phyloP scores from a whole-genome alignment of 176 grass and related monocot genomes.

The Aegilops bicornis region DNA sequence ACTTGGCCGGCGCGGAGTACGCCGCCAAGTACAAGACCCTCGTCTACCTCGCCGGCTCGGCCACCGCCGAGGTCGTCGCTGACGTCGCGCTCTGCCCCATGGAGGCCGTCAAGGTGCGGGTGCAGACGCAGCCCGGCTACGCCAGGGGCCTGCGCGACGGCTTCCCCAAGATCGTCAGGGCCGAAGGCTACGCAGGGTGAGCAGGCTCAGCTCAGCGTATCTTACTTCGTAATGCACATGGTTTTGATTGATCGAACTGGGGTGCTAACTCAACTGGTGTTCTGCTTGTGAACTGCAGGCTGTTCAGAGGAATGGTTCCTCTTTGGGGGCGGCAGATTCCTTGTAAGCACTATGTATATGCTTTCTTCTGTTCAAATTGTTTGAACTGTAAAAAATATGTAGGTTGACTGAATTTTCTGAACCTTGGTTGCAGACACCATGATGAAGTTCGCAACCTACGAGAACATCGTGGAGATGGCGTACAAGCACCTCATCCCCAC shows the following conservation, averaged over 20 bases:
- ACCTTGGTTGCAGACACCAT: conserved; percentile 58
- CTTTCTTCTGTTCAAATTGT: neutral
- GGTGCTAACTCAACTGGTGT: neutral
- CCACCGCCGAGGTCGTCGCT: conserved; percentile 73
- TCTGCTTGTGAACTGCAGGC: conserved; percentile 38
- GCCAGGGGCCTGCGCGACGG: conserved; percentile 69
- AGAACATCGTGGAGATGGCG: conserved; percentile 74
- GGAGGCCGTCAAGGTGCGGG: conserved; percentile 86
- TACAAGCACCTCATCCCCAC: conserved; percentile 78
- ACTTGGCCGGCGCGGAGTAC: conserved; percentile 65
- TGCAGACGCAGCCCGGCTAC: conserved; percentile 78
- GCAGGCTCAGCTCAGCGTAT: neutral
- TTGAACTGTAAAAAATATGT: neutral
- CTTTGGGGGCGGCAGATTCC: conserved; percentile 92
- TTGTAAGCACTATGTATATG: conserved; percentile 44
- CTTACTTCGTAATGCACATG: neutral
- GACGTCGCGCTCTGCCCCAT: conserved; percentile 84
- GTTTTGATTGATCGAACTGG: neutral
- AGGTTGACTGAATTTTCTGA: neutral
- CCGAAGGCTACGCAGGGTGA: conserved; percentile 65
- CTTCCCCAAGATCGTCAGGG: conserved; percentile 67
- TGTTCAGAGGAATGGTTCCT: conserved; percentile 82
- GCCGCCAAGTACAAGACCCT: conserved; percentile 80
- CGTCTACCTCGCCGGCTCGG: conserved; percentile 81
- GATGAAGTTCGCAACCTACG: conserved; percentile 90